Evolutionary conservation across 176 grass and related monocot species (phyloP).

Genomic region (Carex kokanica): DNA sequence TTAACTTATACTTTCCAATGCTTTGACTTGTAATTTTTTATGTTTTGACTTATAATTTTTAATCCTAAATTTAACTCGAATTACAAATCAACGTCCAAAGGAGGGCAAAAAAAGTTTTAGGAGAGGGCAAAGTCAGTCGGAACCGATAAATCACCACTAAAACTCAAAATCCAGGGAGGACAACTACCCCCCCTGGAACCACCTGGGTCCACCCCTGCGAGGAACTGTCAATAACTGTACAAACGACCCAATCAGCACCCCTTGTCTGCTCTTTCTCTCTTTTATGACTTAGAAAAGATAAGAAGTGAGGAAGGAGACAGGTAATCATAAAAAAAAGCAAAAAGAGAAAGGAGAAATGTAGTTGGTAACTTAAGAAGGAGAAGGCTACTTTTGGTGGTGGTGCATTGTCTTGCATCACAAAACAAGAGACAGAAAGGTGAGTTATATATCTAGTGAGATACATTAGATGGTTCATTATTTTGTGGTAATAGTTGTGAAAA

Average conservation of each 20-base stretch:
- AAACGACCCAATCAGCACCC: background rate
- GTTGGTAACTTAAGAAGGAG: background rate
- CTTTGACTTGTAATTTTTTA: no score
- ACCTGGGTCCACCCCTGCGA: no score
- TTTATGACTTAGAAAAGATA: background rate
- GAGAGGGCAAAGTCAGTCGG: no score
- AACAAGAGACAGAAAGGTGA: background rate
- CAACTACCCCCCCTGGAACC: no score
- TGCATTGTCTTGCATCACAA: constrained; percentile 11
- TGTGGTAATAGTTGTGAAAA: background rate
- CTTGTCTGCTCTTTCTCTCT: background rate
- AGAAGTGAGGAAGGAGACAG: background rate
- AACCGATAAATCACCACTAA: no score
- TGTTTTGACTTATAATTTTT: no score
- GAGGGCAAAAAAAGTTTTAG: no score
- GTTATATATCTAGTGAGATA: background rate
- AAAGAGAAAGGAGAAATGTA: background rate
- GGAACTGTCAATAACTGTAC: background rate
- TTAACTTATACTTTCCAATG: no score
- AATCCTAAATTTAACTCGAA: no score
- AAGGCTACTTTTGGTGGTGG: background rate
- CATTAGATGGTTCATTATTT: background rate
- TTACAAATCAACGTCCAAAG: no score
- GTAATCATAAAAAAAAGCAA: background rate
- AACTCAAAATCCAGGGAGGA: no score